A percentile compares a stretch with the other conserved stretches of the same genome.
Conservation (phyloP, 208 protist species). For the Acanthamoeba healyi region DNA sequence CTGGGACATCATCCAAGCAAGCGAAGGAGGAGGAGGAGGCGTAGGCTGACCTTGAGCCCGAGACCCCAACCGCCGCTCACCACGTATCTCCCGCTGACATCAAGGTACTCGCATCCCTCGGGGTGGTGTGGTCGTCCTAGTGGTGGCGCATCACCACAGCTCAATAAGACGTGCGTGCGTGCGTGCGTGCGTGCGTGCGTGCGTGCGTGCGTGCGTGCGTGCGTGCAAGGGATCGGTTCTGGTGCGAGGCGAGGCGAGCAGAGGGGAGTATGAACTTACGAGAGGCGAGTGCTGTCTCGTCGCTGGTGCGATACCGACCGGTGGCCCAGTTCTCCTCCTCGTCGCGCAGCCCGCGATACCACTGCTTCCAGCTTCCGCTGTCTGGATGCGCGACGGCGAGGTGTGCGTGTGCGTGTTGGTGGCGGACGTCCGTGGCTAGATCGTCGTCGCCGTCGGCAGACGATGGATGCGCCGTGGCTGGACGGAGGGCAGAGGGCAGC, state of each 20-base stretch:
- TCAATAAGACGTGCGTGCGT: too few species aligned
- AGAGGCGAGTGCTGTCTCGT: too few species aligned
- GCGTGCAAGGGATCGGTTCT: too few species aligned
- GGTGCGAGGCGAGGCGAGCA: too few species aligned
- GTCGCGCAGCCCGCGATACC: not conserved
- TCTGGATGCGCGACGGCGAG: too few species aligned
- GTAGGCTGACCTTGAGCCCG: not conserved
- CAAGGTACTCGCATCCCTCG: not conserved
- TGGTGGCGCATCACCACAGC: too few species aligned
- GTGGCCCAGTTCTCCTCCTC: conserved; percentile 14
- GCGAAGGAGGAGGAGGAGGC: not conserved
- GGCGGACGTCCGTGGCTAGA: not conserved
- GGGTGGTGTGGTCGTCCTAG: not conserved
- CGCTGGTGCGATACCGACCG: not conserved
- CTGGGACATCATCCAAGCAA: too few species aligned
- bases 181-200: too few species aligned
- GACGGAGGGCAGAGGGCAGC: not conserved
- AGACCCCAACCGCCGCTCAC: not conserved
- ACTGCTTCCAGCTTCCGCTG: not conserved
- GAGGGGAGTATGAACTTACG: too few species aligned
- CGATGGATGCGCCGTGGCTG: not conserved
- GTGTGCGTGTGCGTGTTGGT: too few species aligned
- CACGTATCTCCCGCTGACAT: not conserved
- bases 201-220: too few species aligned
- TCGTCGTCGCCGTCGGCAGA: too few species aligned